A percentile compares a stretch with the other conserved stretches of the same genome.
phyloP scores from a whole-genome alignment of 176 grass and related monocot species.

The Alloteropsis semialata region DNA sequence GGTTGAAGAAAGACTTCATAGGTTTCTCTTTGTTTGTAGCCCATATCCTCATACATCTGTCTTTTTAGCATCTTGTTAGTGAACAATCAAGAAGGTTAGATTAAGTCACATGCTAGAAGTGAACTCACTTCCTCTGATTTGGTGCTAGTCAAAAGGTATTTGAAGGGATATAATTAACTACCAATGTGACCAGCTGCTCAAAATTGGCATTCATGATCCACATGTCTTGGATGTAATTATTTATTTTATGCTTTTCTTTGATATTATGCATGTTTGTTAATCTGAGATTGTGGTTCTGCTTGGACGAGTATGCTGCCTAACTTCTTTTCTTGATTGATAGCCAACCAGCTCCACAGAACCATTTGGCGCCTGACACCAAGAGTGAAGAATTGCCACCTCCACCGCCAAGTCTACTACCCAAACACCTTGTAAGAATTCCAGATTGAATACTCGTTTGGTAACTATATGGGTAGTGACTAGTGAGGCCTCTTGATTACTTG shows the following conservation, averaged over 20 bases:
- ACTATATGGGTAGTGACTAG: not conserved
- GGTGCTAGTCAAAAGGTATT: not conserved
- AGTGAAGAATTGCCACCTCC: slow-evolving; percentile 46
- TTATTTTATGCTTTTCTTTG: not conserved
- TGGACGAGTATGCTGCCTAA: not conserved
- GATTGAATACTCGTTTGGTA: not conserved
- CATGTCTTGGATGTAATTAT: not conserved
- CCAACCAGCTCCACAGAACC: not conserved
- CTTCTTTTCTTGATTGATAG: slow-evolving; percentile 11
- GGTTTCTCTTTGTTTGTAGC: not conserved
- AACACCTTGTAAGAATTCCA: slow-evolving; percentile 35
- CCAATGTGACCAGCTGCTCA: not conserved
- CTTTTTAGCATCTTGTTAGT: not conserved
- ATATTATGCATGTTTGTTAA: not conserved
- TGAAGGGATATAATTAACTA: not conserved
- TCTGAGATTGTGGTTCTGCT: not conserved
- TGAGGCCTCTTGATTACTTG: not conserved
- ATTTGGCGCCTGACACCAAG: slow-evolving; percentile 7
- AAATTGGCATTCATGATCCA: not conserved
- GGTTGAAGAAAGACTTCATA: not conserved
- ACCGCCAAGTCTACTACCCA: slow-evolving; percentile 46
- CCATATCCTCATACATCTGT: not conserved
- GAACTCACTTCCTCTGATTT: not conserved
- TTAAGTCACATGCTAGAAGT: not conserved
- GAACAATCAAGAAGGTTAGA: not conserved